phyloP scores from a whole-genome alignment of 2,329 filamentous ascomycete genomes.

The Monosporascus sp. region DNA sequence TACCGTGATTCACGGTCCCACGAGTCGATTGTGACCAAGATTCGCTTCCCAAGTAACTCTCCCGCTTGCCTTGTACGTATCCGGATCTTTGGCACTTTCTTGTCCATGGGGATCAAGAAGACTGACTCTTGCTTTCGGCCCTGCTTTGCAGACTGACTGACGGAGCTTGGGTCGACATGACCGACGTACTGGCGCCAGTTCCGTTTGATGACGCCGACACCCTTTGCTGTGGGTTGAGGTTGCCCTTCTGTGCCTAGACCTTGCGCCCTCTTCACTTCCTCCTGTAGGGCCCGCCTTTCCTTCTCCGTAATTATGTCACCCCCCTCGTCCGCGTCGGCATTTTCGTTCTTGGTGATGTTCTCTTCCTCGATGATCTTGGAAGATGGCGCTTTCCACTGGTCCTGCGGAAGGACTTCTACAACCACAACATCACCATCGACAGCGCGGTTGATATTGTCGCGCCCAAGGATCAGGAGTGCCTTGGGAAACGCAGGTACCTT shows the following conservation, averaged over 20 bases:
- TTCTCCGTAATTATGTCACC: slow-evolving; percentile 78
- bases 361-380: slow-evolving; percentile 96
- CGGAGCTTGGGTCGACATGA: slow-evolving; percentile 83
- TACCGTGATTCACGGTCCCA: slow-evolving; percentile 94
- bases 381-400: slow-evolving; percentile 95
- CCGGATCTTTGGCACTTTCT: slow-evolving; percentile 92
- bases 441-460: slow-evolving; percentile 93
- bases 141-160: slow-evolving; percentile 65
- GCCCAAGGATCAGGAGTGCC: slow-evolving; percentile 77
- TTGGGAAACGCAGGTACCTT: slow-evolving; percentile 88
- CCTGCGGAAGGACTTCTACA: slow-evolving; percentile 84
- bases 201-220: slow-evolving; percentile 87
- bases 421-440: slow-evolving; percentile 91
- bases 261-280: slow-evolving; percentile 84
- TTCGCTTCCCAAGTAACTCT: slow-evolving; percentile 83
- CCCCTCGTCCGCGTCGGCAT: slow-evolving; percentile 75
- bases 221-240: slow-evolving; percentile 83
- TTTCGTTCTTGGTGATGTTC: slow-evolving; percentile 84
- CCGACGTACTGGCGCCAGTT: slow-evolving; percentile 99
- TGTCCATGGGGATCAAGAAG: slow-evolving; percentile 97
- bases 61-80: slow-evolving; percentile 85
- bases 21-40: slow-evolving; percentile 87
- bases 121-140: slow-evolving; percentile 86
- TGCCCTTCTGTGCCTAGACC: slow-evolving; percentile 68
- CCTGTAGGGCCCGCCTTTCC: slow-evolving; percentile 80